Evolutionary conservation across 129 eudicot species (phyloP), one percentile per base, ranked within the genome.

Genomic region (Apium graveolens): DNA sequence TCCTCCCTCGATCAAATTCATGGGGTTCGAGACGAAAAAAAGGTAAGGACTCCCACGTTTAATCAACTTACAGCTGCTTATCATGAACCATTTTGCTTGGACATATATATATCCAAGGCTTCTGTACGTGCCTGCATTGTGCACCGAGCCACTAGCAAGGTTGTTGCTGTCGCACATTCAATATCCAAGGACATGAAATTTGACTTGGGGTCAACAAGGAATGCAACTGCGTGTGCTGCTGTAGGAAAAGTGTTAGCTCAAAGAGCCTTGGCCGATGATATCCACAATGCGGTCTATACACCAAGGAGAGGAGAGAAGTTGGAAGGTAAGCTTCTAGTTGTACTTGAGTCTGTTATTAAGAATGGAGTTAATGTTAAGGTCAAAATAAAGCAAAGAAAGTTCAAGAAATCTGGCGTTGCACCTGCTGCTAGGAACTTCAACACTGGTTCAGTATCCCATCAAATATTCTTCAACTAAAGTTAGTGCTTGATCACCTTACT

Each of bases 11-110:
- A 63, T 70, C 63, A 74, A 75, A 38, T 35, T 11, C 82, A 78
- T 49, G 73, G 38, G 66, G 34, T 77, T 80, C 37, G 57, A 18
- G 72, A 43, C 26, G 86, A 18, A 31, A 91, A 91, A 80, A 91
- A 74, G 90, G 70, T 73, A 51, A 87, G 98, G 81, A 87, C 76
- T 45, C 98, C 84, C 11, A 91, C 98, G 31, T 93, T 89, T 86
- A 93, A 91, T 84, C 98, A 93, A 75, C 82, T 86, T 42, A 93
- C 97, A 41, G 98, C 88, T 8, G 88, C 96, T 45, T 94, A 91
- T 84, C 97, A 91, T 71, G 98, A 94, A 78, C 98, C 98, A 18
- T 94, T 94, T 84, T 94, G 98, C 79, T 86, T 94, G 81, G 98
- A 94, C 81, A 85, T 94, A 71, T 89, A 83, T 39, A 83, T 94